Evolutionary conservation across 805 yeast species (phyloP).

Genomic region (Middelhovenomyces tepae): DNA sequence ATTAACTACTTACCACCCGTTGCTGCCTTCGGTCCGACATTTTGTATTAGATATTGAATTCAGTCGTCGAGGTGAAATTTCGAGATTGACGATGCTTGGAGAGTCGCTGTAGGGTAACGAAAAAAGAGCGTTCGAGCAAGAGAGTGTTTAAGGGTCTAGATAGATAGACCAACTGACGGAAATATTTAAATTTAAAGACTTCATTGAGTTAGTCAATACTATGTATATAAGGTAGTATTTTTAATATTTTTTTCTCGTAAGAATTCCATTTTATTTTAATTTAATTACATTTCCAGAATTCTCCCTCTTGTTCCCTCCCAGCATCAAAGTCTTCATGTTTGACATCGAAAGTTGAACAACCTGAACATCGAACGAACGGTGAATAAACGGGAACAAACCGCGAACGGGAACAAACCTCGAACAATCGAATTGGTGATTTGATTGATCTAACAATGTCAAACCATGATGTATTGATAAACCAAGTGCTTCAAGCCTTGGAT

Average conservation of each 20-base stretch:
- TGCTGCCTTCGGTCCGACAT: slow-evolving; percentile 39
- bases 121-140: no score
- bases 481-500: slow-evolving; percentile 29
- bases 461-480: slow-evolving; percentile 25
- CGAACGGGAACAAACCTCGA: no score
- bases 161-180: slow-evolving; percentile 1
- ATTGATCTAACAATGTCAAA: slow-evolving; percentile 1
- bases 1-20: slow-evolving; percentile 36
- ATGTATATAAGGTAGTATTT: no score
- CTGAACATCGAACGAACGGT: no score
- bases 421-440: neutral
- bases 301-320: no score
- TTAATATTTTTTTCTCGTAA: no score
- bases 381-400: no score
- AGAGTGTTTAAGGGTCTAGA: slow-evolving; percentile 1
- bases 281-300: no score
- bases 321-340: slow-evolving; percentile 2
- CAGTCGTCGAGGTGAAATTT: neutral
- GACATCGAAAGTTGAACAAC: slow-evolving; percentile 8
- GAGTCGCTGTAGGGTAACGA: no score
- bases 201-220: no score
- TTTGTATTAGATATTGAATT: slow-evolving; percentile 8
- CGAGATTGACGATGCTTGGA: slow-evolving; percentile 2
- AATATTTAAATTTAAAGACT: no score
- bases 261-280: no score